These are phyloP conservation scores for Saprolegnia diclina DNA, from an alignment of 352 stramenopile genomes.

Conservation along the genomic window DNA sequence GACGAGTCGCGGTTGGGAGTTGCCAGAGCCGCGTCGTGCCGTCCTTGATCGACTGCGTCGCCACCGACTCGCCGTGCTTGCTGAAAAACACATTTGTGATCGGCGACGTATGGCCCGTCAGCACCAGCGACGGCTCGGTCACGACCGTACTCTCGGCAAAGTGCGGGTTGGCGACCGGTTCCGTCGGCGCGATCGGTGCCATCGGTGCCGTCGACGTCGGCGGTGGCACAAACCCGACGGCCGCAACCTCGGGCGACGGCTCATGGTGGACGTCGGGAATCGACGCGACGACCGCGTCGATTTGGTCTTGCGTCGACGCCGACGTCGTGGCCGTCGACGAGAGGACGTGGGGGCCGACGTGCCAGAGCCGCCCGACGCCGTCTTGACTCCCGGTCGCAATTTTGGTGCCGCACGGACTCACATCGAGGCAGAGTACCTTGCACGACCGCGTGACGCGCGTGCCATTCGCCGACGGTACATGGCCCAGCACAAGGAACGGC, in stretches of 20 bases:
- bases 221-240: conserved; percentile 6
- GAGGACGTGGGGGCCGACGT: conserved; percentile 44
- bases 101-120: conserved; percentile 88
- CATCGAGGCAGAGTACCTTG: conserved; percentile 68
- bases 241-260: neutral
- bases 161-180: conserved; percentile 45
- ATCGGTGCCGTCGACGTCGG: neutral
- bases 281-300: conserved; percentile 27
- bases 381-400: conserved; percentile 92
- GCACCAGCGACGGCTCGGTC: conserved; percentile 42
- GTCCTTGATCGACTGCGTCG: conserved; percentile 93
- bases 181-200: conserved; percentile 22
- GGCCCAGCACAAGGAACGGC: conserved; percentile 70
- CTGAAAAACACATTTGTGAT: conserved; percentile 94
- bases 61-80: conserved; percentile 81
- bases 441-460: conserved; percentile 38
- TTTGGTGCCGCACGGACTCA: conserved; percentile 80
- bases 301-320: conserved; percentile 23
- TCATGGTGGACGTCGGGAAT: conserved; percentile 1
- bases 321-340: conserved; percentile 13
- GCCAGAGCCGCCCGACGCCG: conserved; percentile 88
- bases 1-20: conserved; percentile 33
- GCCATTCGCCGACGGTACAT: conserved; percentile 30
- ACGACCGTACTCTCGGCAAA: conserved; percentile 40
- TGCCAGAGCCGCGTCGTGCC: conserved; percentile 71